These are phyloP conservation scores for Penicillium manginii DNA, from an alignment of 495 filamentous ascomycete genomes.

Conservation along the genomic window DNA sequence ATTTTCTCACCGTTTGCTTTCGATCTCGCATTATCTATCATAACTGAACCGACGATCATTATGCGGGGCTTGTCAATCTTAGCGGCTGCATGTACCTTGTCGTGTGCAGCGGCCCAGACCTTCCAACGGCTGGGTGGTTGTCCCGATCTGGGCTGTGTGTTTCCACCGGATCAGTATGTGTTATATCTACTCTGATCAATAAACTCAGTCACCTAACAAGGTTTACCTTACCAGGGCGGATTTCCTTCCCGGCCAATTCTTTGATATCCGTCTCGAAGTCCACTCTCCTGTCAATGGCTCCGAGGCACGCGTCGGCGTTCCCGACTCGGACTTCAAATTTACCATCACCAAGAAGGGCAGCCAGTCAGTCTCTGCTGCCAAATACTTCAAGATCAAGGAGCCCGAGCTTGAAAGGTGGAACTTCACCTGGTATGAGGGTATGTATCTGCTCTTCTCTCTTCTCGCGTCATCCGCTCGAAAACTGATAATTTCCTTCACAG, in stretches of 20 bases:
- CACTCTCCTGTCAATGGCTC: constrained; percentile 77
- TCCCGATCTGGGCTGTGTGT: constrained; percentile 71
- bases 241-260: constrained; percentile 74
- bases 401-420: constrained; percentile 70
- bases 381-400: constrained; percentile 63
- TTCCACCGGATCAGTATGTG: constrained; percentile 71
- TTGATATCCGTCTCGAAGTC: constrained; percentile 76
- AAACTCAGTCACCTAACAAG: not conserved
- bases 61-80: constrained; percentile 31
- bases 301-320: constrained; percentile 62
- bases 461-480: not conserved
- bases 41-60: constrained; percentile 13
- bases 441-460: not conserved
- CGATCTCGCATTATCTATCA: not conserved
- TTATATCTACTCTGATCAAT: not conserved
- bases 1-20: not conserved
- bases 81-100: constrained; percentile 25
- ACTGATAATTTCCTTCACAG: constrained; percentile 33
- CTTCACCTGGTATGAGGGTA: constrained; percentile 71
- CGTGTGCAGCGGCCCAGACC: constrained; percentile 56
- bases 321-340: constrained; percentile 70
- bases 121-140: constrained; percentile 72
- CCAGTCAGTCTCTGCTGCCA: constrained; percentile 47
- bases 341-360: constrained; percentile 64
- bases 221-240: constrained; percentile 48